A percentile compares a stretch with the other conserved stretches of the same genome.
Evolutionary conservation across 768 basidiomycete species (phyloP).

Genomic region (Kockovaella imperatae): DNA sequence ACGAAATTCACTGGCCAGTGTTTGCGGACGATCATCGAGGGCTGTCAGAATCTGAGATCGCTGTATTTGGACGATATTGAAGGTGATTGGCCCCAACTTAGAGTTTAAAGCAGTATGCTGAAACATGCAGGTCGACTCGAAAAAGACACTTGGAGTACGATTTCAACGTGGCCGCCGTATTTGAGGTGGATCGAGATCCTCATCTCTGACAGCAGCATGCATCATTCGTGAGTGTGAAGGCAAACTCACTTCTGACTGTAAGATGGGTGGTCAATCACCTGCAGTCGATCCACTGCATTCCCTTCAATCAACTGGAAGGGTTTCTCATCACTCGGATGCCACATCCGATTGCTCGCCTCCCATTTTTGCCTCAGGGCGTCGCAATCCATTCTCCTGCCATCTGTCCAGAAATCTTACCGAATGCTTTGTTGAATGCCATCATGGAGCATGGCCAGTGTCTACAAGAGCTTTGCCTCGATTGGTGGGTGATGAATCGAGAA

Average conservation of each 20-base stretch:
- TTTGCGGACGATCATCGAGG: conserved; percentile 9
- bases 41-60: conserved; percentile 4
- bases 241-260: not conserved
- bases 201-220: conserved; percentile 3
- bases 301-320: conserved; percentile 7
- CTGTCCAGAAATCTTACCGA: conserved; percentile 3
- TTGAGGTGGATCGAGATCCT: conserved; percentile 9
- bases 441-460: not conserved
- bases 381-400: not conserved
- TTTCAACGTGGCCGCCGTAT: conserved; percentile 15
- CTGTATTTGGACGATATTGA: conserved; percentile 10
- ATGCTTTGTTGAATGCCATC: not conserved
- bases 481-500: conserved; percentile 12
- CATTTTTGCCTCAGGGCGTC: conserved; percentile 6
- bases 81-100: conserved; percentile 6
- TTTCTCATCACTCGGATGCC: conserved; percentile 8
- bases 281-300: conserved; percentile 8
- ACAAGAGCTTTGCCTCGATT: conserved; percentile 8
- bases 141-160: conserved; percentile 14
- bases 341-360: conserved; percentile 9
- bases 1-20: conserved; percentile 11
- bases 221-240: conserved; percentile 11
- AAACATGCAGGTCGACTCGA: conserved; percentile 11
- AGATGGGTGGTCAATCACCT: conserved; percentile 22
- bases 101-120: not conserved